Base-by-base conservation (phyloP, 805 yeast species). In the Ogataea glucozyma region DNA sequence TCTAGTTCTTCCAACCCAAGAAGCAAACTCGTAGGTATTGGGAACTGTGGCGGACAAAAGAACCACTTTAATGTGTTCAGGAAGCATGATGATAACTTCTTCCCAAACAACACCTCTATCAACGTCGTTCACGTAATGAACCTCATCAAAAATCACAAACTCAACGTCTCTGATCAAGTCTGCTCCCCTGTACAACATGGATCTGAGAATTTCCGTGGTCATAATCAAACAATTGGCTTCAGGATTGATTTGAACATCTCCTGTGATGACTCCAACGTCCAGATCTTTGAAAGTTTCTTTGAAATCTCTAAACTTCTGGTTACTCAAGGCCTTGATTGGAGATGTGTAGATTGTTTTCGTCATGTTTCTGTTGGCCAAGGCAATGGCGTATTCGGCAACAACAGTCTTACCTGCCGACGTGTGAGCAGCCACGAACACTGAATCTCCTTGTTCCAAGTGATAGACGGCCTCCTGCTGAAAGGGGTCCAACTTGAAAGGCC, bases 61-160 rank as follows among this genome's bases (percentile, higher is more conserved):
- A 49, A 93, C 88, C 55, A 87, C 85, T 58, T 91, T 91, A 45
- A 93, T 93, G 60, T 93, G 97, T 5, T 90, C 97, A 0, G 99
- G 99, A 24, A 93, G 71, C 96, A 93, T 88, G 54, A 93, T 93
- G 48, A 93, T 93, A 17, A 93, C 97, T 66, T 93, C 99, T 69
- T 93, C 99, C 99, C 99, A 93, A 3, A 93, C 99, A 11, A 93
- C 99, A 58, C 99, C 99, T 64, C 99, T 81, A 57, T 88, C 96
- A 44, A 88, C 83, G 67, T 93, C 99, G 62, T 93, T 93, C 49
- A 93, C 97, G 61, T 93, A 93, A 66, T 93, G 99, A 1, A 93
- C 99, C 62, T 93, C 99, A 68, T 93, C 99, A 62, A 93, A 93
- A 30, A 93, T 89, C 20, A 93, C 97, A 71, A 90, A 93, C 59